Conservation (phyloP, 225 moss, liverwort and hornwort species). For the Pleurozium schreberi region DNA sequence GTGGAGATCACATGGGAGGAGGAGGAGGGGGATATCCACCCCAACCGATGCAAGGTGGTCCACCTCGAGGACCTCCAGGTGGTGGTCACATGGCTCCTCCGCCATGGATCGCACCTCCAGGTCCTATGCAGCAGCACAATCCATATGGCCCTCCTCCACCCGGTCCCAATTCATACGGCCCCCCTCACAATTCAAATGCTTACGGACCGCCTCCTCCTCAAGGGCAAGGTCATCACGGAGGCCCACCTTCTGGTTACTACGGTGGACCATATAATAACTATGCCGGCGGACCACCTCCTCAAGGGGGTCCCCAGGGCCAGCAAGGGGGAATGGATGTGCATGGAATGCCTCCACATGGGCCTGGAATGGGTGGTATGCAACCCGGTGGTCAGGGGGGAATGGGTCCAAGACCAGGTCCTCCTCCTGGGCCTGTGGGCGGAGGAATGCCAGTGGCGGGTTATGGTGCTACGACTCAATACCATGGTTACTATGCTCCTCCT, state of each 20-base stretch:
- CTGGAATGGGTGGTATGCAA: constrained; percentile 67
- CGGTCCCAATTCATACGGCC: constrained; percentile 46
- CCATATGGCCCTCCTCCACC: constrained; percentile 77
- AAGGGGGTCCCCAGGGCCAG: constrained; percentile 57
- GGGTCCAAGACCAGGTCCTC: constrained; percentile 57
- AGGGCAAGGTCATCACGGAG: constrained; percentile 62
- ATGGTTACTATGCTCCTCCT: constrained; percentile 83
- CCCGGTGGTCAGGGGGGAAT: constrained; percentile 41
- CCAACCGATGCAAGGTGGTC: constrained; percentile 61
- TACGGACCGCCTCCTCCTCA: constrained; percentile 67
- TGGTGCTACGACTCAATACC: constrained; percentile 61
- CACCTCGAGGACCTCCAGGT: constrained; percentile 72
- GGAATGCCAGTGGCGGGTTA: constrained; percentile 54
- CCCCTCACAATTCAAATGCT: constrained; percentile 36
- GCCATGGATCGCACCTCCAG: constrained; percentile 72
- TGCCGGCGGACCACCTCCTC: constrained; percentile 55
- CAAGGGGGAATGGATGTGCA: constrained; percentile 54
- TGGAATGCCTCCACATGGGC: constrained; percentile 61
- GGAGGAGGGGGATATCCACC: constrained; percentile 73
- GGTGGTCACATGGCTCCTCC: constrained; percentile 78
- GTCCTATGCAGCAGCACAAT: constrained; percentile 68
- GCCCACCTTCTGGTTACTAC: constrained; percentile 43
- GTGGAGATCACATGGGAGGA: constrained; percentile 58
- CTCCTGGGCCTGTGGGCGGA: constrained; percentile 45
- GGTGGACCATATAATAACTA: constrained; percentile 76